Evolutionary conservation across 805 yeast species (phyloP).

Genomic region (Saccharomycopsis sp.): DNA sequence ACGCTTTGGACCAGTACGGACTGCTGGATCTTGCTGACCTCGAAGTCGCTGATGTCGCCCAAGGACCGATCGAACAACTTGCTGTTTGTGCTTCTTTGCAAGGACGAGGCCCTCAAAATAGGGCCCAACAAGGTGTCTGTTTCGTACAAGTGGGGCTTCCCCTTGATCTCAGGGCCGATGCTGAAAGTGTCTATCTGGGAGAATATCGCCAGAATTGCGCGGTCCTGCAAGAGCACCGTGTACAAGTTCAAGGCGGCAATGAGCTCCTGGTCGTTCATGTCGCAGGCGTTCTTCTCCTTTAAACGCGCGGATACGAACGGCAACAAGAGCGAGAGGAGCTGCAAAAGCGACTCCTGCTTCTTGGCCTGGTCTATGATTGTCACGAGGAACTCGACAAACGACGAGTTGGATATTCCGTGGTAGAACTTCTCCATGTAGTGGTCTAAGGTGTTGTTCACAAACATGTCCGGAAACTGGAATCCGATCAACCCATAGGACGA

Average conservation of each 20-base stretch:
- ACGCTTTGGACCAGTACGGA: conserved; percentile 60
- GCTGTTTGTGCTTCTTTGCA: conserved; percentile 42
- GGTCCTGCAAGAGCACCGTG: conserved; percentile 52
- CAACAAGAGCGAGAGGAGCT: conserved; percentile 22
- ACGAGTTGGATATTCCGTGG: conserved; percentile 24
- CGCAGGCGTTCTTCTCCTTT: conserved; percentile 28
- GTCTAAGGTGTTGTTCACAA: conserved; percentile 25
- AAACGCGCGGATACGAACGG: conserved; percentile 33
- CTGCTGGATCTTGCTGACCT: conserved; percentile 44
- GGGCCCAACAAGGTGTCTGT: conserved; percentile 68
- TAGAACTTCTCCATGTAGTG: conserved; percentile 23
- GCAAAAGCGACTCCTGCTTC: conserved; percentile 55
- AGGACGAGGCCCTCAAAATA: conserved; percentile 66
- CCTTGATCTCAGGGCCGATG: conserved; percentile 32
- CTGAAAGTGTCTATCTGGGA: conserved; percentile 50
- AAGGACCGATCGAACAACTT: conserved; percentile 36
- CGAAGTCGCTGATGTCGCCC: conserved; percentile 31
- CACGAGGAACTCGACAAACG: conserved; percentile 40
- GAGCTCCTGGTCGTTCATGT: conserved; percentile 46
- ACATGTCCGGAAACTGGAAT: conserved; percentile 58
- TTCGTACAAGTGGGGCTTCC: conserved; percentile 49
- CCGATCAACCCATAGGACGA: conserved; percentile 61
- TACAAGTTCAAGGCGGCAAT: conserved; percentile 46
- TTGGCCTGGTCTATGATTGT: conserved; percentile 52
- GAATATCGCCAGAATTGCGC: conserved; percentile 54